These are phyloP conservation scores for Nicotiana undulata DNA, from an alignment of 257 asterid species.

Conservation along the genomic window DNA sequence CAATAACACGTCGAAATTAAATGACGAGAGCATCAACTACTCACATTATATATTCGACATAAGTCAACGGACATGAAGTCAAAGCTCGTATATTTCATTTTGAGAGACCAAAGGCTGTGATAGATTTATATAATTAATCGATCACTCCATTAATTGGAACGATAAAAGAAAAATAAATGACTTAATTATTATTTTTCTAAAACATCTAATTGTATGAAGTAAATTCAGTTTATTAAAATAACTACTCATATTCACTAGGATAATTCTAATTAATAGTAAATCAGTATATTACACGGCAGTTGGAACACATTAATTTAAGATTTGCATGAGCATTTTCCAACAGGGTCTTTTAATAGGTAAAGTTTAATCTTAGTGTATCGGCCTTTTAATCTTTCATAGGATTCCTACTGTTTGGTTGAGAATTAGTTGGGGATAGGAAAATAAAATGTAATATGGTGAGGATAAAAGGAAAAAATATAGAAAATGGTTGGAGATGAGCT, in stretches of 20 bases:
- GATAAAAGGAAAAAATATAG: neutral
- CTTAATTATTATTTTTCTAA: neutral
- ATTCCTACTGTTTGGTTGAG: conserved; percentile 38
- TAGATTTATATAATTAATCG: neutral
- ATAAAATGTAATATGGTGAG: neutral
- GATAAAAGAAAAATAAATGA: too few species aligned
- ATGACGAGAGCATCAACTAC: conserved; percentile 32
- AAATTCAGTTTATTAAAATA: neutral
- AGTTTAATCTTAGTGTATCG: neutral
- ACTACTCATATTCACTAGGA: neutral
- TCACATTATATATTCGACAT: neutral
- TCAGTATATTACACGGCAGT: neutral
- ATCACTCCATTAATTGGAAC: neutral
- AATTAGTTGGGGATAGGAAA: conserved; percentile 26
- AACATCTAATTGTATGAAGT: neutral
- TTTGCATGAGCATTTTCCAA: neutral
- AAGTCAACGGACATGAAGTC: conserved; percentile 24
- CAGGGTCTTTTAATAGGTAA: neutral
- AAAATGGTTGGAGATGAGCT: neutral
- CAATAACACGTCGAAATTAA: neutral
- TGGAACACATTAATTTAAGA: neutral
- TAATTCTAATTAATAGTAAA: neutral
- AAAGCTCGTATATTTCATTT: conserved; percentile 12
- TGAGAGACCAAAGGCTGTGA: neutral
- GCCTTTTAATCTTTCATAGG: conserved; percentile 19